phyloP scores from a whole-genome alignment of 2,329 filamentous ascomycete species.

The Mycocentrospora acerina region DNA sequence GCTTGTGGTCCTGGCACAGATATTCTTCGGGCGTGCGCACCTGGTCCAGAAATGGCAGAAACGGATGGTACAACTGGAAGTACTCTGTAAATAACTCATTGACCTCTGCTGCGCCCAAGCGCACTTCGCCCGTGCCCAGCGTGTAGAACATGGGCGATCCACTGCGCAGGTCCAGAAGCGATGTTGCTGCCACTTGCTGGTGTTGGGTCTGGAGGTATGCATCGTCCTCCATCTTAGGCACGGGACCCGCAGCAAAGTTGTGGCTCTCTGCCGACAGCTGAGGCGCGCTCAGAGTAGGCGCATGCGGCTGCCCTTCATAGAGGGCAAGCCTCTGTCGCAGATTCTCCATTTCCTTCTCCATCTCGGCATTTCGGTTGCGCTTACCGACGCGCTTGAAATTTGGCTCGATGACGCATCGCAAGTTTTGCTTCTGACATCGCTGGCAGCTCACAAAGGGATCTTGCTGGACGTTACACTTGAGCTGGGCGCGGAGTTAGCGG shows the following conservation, averaged over 20 bases:
- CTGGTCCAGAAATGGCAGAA: slow-evolving; percentile 72
- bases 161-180: slow-evolving; percentile 46
- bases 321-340: slow-evolving; percentile 60
- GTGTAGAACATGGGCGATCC: slow-evolving; percentile 59
- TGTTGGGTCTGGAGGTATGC: slow-evolving; percentile 39
- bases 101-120: slow-evolving; percentile 46
- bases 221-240: slow-evolving; percentile 35
- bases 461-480: slow-evolving; percentile 81
- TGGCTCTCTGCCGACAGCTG: slow-evolving; percentile 23
- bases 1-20: slow-evolving; percentile 73
- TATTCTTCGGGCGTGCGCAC: slow-evolving; percentile 66
- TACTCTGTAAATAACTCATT: slow-evolving; percentile 69
- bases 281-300: slow-evolving; percentile 30
- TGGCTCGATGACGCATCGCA: slow-evolving; percentile 82
- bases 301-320: slow-evolving; percentile 54
- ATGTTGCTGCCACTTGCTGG: slow-evolving; percentile 41
- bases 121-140: slow-evolving; percentile 54
- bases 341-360: slow-evolving; percentile 76
- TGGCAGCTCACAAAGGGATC: slow-evolving; percentile 77
- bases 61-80: slow-evolving; percentile 75
- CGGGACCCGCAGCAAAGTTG: slow-evolving; percentile 20
- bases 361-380: slow-evolving; percentile 79
- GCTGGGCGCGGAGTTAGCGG: slow-evolving; percentile 46
- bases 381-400: slow-evolving; percentile 86
- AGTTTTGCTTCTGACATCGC: slow-evolving; percentile 75